Evolutionary conservation across 805 yeast species (phyloP).

Genomic region (Ogataea pini): DNA sequence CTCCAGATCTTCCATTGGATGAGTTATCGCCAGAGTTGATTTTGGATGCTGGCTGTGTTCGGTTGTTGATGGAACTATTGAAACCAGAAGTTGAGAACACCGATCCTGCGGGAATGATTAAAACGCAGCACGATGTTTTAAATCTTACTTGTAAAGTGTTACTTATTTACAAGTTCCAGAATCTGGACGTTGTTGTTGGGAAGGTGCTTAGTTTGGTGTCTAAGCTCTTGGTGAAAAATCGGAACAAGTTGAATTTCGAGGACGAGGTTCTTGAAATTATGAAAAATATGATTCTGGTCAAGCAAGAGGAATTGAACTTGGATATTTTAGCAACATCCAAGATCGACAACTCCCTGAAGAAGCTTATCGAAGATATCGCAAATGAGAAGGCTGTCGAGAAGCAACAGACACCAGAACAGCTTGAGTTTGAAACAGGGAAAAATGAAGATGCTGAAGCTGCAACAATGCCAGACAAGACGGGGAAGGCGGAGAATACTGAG

Average conservation of each 20-base stretch:
- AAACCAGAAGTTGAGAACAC: slow-evolving; percentile 63
- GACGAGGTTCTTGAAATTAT: slow-evolving; percentile 37
- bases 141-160: slow-evolving; percentile 61
- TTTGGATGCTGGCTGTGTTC: slow-evolving; percentile 74
- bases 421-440: neutral
- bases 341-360: slow-evolving; percentile 29
- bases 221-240: slow-evolving; percentile 28
- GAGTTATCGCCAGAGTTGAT: slow-evolving; percentile 50
- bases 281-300: slow-evolving; percentile 35
- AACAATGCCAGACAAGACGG: neutral
- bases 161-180: slow-evolving; percentile 33
- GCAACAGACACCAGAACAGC: too few relatives aligned
- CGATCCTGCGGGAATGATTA: slow-evolving; percentile 62
- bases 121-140: slow-evolving; percentile 68
- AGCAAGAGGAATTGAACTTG: slow-evolving; percentile 28
- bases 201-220: slow-evolving; percentile 31
- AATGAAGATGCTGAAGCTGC: too few relatives aligned
- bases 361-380: slow-evolving; percentile 21
- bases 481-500: neutral
- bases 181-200: slow-evolving; percentile 28
- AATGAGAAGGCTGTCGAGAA: neutral
- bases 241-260: slow-evolving; percentile 27
- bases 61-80: slow-evolving; percentile 65
- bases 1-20: slow-evolving; percentile 37
- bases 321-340: slow-evolving; percentile 25